These are phyloP conservation scores for Fusarium mundagurra DNA, from an alignment of 2,329 filamentous ascomycete species.

Conservation along the genomic window DNA sequence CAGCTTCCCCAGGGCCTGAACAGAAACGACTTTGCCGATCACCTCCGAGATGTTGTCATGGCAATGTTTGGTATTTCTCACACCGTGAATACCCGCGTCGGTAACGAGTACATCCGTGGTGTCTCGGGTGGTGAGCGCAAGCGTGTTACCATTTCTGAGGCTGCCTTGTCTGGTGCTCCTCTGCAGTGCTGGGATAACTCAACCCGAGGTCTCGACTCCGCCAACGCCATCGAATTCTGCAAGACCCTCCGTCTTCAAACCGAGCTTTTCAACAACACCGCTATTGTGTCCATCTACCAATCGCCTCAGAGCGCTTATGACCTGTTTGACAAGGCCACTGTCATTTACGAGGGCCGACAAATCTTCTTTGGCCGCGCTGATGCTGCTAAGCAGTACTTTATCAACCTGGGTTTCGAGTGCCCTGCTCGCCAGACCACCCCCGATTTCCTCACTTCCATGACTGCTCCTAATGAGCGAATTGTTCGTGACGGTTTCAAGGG, in stretches of 20 bases:
- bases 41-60: slow-evolving; percentile 78
- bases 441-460: slow-evolving; percentile 79
- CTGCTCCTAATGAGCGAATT: slow-evolving; percentile 65
- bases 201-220: slow-evolving; percentile 77
- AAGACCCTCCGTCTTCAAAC: slow-evolving; percentile 74
- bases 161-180: slow-evolving; percentile 66
- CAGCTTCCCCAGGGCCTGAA: slow-evolving; percentile 67
- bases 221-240: slow-evolving; percentile 80
- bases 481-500: slow-evolving; percentile 66
- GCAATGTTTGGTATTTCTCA: slow-evolving; percentile 79
- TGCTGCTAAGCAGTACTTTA: slow-evolving; percentile 71
- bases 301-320: slow-evolving; percentile 73
- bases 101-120: slow-evolving; percentile 79
- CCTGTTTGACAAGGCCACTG: slow-evolving; percentile 67
- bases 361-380: slow-evolving; percentile 71
- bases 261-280: slow-evolving; percentile 72
- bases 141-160: slow-evolving; percentile 72
- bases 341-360: slow-evolving; percentile 69
- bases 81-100: slow-evolving; percentile 76
- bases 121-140: slow-evolving; percentile 79
- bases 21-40: slow-evolving; percentile 64
- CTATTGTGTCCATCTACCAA: slow-evolving; percentile 79
- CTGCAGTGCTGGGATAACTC: slow-evolving; percentile 78
- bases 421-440: slow-evolving; percentile 74
- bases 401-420: slow-evolving; percentile 73